Evolutionary conservation across 2,329 filamentous ascomycete genomes (phyloP), one percentile per base, ranked within the genome.

Genomic region (Fusarium bactridioides): DNA sequence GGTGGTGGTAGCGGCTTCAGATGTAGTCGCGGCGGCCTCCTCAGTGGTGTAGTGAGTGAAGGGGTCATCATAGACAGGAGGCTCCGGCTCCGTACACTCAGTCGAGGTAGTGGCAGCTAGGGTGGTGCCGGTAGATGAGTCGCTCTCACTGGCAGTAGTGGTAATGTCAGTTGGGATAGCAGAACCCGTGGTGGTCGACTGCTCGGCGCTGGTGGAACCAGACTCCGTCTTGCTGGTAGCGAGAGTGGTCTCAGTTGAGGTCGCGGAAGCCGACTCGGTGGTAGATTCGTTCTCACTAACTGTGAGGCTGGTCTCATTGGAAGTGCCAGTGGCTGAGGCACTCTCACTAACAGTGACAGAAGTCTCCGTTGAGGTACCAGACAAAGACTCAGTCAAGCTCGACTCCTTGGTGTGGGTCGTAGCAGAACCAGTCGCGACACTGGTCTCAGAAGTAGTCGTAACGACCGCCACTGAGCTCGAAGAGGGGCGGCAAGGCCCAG

Each of bases 401-500:
- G 61, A 37, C 18, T 60, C 37, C 21, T 38, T 33, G 7, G 35
- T 53, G 10, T 12, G n/a, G 8, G 44, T 51, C 1, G 48, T 62
- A 38, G 40, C 45, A 23, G 62, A 53, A 10, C 10, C 23, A 4
- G 47, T 47, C 12, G 31, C 55, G 29, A n/a, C 43, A 31, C 37
- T 25, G 10, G 62, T 37, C 12, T 43, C 45, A 11, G 40, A 1
- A 12, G 27, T 53, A n/a, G 60, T 67, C 27, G 61, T 45, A 11
- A 43, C 47, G 15, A 45, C n/a, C 5, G 43, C 19, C 19, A 37
- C 44, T 2, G 48, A 64, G 10, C 27, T 69, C 5, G 54, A 60
- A 4, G 53, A 47, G 7, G 65, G 65, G 43, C 59, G 65, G 15
- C 67, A 70, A 43, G 65, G 67, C 38, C 67, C 65, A 10, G 67